Percentiles rank a stretch among this genome's conserved stretches.
These are phyloP conservation scores for Ligustrum vulgare DNA, from an alignment of 257 asterid species.

Conservation along the genomic window DNA sequence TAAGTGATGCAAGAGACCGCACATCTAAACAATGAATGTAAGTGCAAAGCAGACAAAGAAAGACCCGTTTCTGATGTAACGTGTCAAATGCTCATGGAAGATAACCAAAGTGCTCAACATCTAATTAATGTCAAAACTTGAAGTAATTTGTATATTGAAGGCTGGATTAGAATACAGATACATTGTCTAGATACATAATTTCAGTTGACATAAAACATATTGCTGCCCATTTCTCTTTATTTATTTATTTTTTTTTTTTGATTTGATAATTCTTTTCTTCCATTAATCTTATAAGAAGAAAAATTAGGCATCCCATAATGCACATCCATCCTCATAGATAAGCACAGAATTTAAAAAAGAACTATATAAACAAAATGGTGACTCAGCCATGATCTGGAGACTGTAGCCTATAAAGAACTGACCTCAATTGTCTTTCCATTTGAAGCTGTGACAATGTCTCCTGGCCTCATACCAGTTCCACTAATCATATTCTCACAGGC, in stretches of 20 bases:
- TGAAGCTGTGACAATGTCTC: conserved; percentile 61
- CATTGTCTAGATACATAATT: not conserved
- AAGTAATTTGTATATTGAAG: not conserved
- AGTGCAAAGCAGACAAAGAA: not conserved
- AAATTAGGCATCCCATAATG: not conserved
- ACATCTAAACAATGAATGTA: not conserved
- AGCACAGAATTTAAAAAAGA: conserved; percentile 5
- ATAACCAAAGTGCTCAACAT: not conserved
- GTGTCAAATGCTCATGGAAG: not conserved
- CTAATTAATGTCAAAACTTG: too few species aligned
- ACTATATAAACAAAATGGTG: not conserved
- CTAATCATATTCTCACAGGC: conserved; percentile 75
- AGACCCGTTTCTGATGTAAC: not conserved
- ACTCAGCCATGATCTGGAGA: not conserved
- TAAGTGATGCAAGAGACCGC: not conserved
- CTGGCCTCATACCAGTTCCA: conserved; percentile 74
- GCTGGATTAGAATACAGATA: not conserved
- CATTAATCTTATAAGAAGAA: not conserved
- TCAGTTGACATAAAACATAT: not conserved
- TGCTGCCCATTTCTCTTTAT: not conserved
- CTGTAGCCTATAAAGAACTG: not conserved
- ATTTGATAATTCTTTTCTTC: too few species aligned
- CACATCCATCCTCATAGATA: not conserved
- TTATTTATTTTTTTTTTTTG: too few species aligned
- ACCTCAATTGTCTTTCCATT: conserved; percentile 73